Base-by-base conservation (phyloP, 768 basidiomycete genomes). In the Exidia glandulosa region DNA sequence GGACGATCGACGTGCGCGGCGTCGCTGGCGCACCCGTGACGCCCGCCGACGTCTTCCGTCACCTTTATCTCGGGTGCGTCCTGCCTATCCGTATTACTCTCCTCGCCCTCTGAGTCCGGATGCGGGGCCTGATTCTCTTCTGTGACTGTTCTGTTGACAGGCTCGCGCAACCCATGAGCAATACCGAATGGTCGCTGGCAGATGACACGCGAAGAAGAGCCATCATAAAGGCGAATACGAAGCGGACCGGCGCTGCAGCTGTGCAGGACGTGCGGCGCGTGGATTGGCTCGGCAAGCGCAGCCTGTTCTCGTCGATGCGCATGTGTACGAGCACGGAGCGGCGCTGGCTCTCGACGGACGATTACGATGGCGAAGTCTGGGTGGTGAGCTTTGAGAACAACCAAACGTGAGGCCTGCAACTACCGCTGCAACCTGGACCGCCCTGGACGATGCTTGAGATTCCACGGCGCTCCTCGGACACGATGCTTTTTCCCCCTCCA, bases 221-320 rank as follows among this genome's bases (percentile, higher is more conserved):
- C 10, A 61, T 63, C 32, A 32, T 47, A 47, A 64, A 58, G 57
- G 63, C 50, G 25, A 62, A 56, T 55, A 58, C 41, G 57, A 57
- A 27, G 57, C 64, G 63, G 23, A 48, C 61, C 30, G 47, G 47
- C 29, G 58, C 56, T 14, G 57, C 41, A 9, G 36, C 47, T 31
- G 64, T 59, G 48, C 60, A 58, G 58, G 45, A 55, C 32, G 61
- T 81, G 55, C 82, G 77, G 69, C 71, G 87, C 63, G 79, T 88
- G 9, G 87, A 88, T 69, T 84, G 76, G 73, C 66, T 88, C 6
- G 87, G 85, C 4, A 80, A 81, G 36, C 67, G 64, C 32, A 81
- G 81, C 9, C 69, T 81, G 37, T 88, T 88, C 27, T 54, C 50
- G 16, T 54, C 27, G 4, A 54, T 54, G 50, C 50, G 50, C 25